Evolutionary conservation across 768 basidiomycete genomes (phyloP), one percentile per base, ranked within the genome.

Genomic region (Leucosporidium creatinivorum): DNA sequence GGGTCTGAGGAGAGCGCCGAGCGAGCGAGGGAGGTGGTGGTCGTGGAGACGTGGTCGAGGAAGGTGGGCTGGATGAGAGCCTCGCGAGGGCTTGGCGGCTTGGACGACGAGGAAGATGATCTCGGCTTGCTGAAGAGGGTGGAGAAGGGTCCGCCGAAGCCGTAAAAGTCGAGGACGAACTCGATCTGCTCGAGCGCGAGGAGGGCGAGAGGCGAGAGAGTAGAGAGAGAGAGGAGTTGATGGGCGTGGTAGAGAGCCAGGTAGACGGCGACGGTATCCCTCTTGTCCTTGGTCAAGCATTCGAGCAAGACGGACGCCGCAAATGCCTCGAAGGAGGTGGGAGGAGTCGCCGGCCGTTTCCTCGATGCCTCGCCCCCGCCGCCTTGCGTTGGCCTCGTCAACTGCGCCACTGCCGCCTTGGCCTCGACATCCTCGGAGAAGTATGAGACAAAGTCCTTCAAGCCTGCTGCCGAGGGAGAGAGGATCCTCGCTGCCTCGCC

Each of bases 261-360:
- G 63, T 72, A 72, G 17, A 67, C 54, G 6, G 3, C 47, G 7
- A 66, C 55, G n/a, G 62, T 39, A 31, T 70, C 71, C 3, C 58
- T 47, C 76, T 94, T 96, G 78, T 93, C 93, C 76, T 89, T 86
- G n/a, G 92, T 80, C 59, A 97, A 87, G 78, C 89, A 88, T 76
- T 97, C 93, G 52, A 93, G 81, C 26, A 79, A 61, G 31, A 76
- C 73, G 21, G 73, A 71, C 17, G 73, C 60, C 19, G 74, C 54
- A 62, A 75, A 77, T 25, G 62, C 67, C 58, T 74, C 73, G 57
- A 68, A 68, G 21, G 17, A 28, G n/a, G 58, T 62, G 13, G 64
- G 66, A 26, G 28, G n/a, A 44, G 39, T 28, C 58, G 58, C 1
- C 30, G 47, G 28, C 8, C 23, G 8, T 50, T 62, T 18, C 9